Evolutionary conservation across 768 basidiomycete species (phyloP).

Genomic region (Lentinula aciculospora): DNA sequence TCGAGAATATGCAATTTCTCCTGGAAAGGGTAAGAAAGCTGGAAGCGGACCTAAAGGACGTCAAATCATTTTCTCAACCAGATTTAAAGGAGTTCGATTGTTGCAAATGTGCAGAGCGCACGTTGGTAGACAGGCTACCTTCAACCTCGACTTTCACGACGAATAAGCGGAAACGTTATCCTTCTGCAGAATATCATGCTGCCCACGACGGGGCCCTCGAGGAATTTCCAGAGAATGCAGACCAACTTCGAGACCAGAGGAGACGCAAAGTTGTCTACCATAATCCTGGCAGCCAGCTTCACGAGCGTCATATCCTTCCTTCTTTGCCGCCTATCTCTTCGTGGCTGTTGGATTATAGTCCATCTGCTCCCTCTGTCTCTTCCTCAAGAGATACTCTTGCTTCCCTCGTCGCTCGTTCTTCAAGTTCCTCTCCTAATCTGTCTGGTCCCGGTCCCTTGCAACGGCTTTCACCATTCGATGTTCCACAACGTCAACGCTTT

Average conservation of each 20-base stretch:
- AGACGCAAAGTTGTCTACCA: neutral
- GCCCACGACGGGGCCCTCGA: neutral
- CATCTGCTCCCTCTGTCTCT: conserved; percentile 26
- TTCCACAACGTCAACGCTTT: neutral
- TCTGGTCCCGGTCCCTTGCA: conserved; percentile 2
- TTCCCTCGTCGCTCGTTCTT: conserved; percentile 23
- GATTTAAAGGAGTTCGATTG: conserved; percentile 7
- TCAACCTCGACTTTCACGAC: neutral
- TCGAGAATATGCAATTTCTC: conserved; percentile 71
- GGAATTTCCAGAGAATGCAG: neutral
- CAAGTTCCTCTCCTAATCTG: conserved; percentile 14
- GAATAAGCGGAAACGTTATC: neutral
- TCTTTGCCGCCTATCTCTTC: conserved; percentile 63
- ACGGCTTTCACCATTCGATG: conserved; percentile 4
- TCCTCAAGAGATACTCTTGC: neutral
- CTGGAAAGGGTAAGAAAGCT: conserved; percentile 43
- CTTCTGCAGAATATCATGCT: neutral
- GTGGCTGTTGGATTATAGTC: conserved; percentile 45
- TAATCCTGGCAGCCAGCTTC: conserved; percentile 7
- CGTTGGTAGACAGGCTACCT: neutral
- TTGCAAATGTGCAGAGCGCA: conserved; percentile 10
- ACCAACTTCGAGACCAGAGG: neutral
- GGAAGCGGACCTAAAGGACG: conserved; percentile 21
- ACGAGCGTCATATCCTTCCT: conserved; percentile 10
- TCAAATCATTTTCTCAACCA: conserved; percentile 21